phyloP scores from a whole-genome alignment of 805 yeast species.

The Spencermartinsiella europaea region DNA sequence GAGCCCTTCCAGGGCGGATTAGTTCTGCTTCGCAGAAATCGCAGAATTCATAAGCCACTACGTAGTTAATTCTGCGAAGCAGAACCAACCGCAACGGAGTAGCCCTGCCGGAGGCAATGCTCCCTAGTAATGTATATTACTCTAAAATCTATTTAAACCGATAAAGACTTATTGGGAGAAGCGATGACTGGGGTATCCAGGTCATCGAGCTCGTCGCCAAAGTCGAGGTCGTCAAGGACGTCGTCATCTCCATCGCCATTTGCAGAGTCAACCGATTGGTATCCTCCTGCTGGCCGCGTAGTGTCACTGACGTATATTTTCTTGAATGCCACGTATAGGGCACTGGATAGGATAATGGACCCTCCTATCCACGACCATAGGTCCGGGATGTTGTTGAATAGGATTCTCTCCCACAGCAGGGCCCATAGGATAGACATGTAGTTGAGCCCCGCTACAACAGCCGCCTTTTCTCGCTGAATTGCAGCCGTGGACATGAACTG shows the following conservation, averaged over 20 bases:
- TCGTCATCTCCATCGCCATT: not conserved
- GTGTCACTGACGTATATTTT: not conserved
- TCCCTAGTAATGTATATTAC: too few species aligned
- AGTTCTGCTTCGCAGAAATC: too few species aligned
- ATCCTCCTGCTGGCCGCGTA: too few species aligned
- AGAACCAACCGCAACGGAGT: too few species aligned
- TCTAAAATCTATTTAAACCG: not conserved
- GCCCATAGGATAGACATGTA: slow-evolving; percentile 80
- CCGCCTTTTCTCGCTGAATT: slow-evolving; percentile 73
- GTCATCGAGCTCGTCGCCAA: not conserved
- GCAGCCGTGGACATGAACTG: slow-evolving; percentile 79
- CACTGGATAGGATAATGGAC: slow-evolving; percentile 58
- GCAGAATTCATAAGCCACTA: too few species aligned
- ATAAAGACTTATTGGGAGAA: not conserved
- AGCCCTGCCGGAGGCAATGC: too few species aligned
- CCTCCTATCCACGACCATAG: slow-evolving; percentile 66
- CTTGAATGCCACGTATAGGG: slow-evolving; percentile 41
- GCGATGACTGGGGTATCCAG: not conserved
- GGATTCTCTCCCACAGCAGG: slow-evolving; percentile 60
- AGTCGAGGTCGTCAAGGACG: not conserved
- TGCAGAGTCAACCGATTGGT: not conserved
- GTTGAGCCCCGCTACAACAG: slow-evolving; percentile 66
- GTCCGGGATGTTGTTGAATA: slow-evolving; percentile 73
- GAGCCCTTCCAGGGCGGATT: too few species aligned
- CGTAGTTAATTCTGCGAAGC: too few species aligned